These are phyloP conservation scores for Erodium moschatum DNA, from an alignment of 441 rosid species.

Conservation along the genomic window DNA sequence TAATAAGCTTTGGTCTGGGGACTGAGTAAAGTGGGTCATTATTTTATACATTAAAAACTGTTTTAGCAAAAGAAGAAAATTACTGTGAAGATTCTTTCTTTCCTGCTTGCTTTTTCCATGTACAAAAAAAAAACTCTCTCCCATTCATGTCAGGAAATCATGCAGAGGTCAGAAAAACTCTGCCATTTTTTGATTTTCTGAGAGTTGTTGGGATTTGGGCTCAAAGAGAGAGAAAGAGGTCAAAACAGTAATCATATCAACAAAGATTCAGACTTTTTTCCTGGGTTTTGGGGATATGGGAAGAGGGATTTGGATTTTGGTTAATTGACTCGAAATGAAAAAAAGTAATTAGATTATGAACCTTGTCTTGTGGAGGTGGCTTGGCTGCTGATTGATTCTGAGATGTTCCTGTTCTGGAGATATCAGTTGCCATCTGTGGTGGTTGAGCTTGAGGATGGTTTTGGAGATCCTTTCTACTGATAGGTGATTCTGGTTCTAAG, in stretches of 20 bases:
- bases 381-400: conserved; percentile 50
- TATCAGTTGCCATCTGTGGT: conserved; percentile 47
- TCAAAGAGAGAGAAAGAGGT: conserved; percentile 20
- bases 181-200: conserved; percentile 36
- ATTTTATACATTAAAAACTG: conserved; percentile 8
- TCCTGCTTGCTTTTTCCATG: conserved; percentile 19
- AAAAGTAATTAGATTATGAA: conserved; percentile 19
- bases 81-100: conserved; percentile 36
- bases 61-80: conserved; percentile 1
- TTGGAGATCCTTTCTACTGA: conserved; percentile 47
- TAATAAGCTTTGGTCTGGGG: conserved; percentile 33
- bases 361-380: conserved; percentile 64
- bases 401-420: conserved; percentile 40
- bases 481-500: conserved; percentile 72
- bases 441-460: conserved; percentile 29
- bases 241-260: conserved; percentile 26
- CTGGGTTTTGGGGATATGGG: conserved; percentile 33
- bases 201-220: conserved; percentile 51
- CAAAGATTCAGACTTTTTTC: conserved; percentile 32
- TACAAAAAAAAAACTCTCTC: conserved; percentile 13
- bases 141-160: conserved; percentile 41
- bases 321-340: conserved; percentile 9
- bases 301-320: conserved; percentile 2
- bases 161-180: conserved; percentile 30
- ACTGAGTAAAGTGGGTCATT: conserved; percentile 32